Conservation (phyloP, 208 protist species). For the Vickermania spadyakhi region DNA sequence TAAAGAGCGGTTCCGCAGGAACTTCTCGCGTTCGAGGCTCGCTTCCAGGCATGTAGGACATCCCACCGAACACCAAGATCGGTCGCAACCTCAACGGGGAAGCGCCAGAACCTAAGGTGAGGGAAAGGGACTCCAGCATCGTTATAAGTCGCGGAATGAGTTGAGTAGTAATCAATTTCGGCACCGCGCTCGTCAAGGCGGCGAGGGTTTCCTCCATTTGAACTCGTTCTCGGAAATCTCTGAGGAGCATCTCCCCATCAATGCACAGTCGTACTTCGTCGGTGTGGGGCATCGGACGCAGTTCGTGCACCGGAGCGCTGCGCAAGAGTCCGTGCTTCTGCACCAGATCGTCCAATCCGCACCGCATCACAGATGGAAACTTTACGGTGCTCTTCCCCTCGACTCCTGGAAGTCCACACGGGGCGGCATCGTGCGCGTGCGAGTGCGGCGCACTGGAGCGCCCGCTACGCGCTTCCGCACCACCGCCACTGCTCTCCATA, state of each 20-base stretch:
- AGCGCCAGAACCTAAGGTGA: neutral
- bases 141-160: neutral
- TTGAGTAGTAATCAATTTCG: slow-evolving; percentile 1
- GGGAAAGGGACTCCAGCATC: neutral
- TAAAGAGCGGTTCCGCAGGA: neutral
- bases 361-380: neutral
- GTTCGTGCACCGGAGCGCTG: slow-evolving; percentile 3
- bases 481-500: no score
- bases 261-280: slow-evolving; percentile 22
- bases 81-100: neutral
- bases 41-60: neutral
- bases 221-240: slow-evolving; percentile 21
- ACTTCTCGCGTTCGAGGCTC: neutral
- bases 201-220: slow-evolving; percentile 24
- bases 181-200: slow-evolving; percentile 25
- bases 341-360: neutral
- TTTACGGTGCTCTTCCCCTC: no score
- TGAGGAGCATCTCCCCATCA: slow-evolving; percentile 30
- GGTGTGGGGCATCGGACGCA: slow-evolving; percentile 14
- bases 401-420: no score
- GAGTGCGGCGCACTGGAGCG: no score
- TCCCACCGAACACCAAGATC: neutral
- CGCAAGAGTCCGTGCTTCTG: neutral
- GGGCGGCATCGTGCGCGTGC: no score
- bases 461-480: no score